These are phyloP conservation scores for Daedaleopsis nitida DNA, from an alignment of 768 basidiomycete species.

Conservation along the genomic window DNA sequence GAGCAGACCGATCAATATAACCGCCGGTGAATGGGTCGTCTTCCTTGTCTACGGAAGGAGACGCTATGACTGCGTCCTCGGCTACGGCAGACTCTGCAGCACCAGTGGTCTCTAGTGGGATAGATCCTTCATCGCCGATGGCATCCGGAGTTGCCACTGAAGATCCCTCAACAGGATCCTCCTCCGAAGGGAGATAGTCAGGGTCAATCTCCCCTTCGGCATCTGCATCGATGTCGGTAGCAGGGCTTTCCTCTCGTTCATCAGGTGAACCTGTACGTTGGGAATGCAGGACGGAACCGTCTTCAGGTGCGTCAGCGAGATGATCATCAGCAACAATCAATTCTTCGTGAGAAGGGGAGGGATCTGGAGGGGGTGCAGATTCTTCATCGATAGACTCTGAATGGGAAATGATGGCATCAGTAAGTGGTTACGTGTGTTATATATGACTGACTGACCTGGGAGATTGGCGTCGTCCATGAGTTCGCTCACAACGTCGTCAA, in stretches of 20 bases:
- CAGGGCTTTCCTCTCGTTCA: neutral
- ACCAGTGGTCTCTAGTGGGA: neutral
- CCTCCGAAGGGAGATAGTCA: conserved; percentile 12
- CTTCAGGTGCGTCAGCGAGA: neutral
- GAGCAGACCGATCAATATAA: neutral
- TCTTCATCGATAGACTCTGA: too few relatives aligned
- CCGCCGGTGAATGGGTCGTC: neutral
- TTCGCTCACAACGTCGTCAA: too few relatives aligned
- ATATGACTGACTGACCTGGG: too few relatives aligned
- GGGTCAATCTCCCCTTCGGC: conserved; percentile 25
- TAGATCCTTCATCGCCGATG: neutral
- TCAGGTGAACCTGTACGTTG: neutral
- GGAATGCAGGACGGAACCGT: neutral
- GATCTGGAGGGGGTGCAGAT: too few relatives aligned
- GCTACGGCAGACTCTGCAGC: too few relatives aligned
- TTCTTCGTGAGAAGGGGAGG: neutral
- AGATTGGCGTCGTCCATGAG: too few relatives aligned
- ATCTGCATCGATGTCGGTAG: conserved; percentile 10
- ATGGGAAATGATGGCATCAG: too few relatives aligned
- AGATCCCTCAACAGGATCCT: neutral
- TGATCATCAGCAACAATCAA: neutral
- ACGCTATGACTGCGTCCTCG: neutral
- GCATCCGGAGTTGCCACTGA: neutral
- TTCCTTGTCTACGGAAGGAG: neutral
- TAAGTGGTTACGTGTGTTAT: too few relatives aligned